Base-by-base conservation (phyloP, 2,329 filamentous ascomycete species). In the Ophiostoma ulmi region DNA sequence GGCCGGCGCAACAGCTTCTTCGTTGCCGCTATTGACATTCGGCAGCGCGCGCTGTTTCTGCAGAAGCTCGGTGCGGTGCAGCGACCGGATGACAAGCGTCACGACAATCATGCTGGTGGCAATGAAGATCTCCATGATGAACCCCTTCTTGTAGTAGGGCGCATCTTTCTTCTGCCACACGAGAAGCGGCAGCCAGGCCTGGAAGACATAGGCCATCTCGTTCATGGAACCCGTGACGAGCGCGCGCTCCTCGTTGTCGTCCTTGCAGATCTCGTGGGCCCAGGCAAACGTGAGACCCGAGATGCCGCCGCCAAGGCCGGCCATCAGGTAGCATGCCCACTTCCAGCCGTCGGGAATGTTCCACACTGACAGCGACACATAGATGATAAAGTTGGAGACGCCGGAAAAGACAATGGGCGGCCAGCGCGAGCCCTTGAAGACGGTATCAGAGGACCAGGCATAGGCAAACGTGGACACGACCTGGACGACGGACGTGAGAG, bases 171-270 rank as follows among this genome's bases (percentile, higher is more conserved):
- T 78, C 8, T 77, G 77, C 67, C 78, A 79, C 1, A 79, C 71
- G 4, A 77, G 75, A 63, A 77, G 22, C 22, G 74, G 74, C 22
- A 75, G 58, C 63, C 69, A 91, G 0, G 88, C 87, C 75, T 91
- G 88, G 63, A 92, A 78, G 11, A 90, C 87, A 72, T 91, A 90
- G 0, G 88, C 88, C 80, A 91, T 84, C 76, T 89, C 85, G 72
- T 91, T 91, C 87, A 91, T 91, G 20, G 82, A 79, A 0, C 83
- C 89, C 0, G 89, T 84, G 0, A 91, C 87, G 4, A 92, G 72
- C 5, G 89, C 88, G 11, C 88, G 81, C 78, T 91, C 89, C 77
- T 91, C 88, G 70, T 88, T 84, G 72, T 84, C 82, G 13, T 80
- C 81, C 52, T 78, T 79, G 75, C 82, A 84, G 61, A 85, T 83